These are phyloP conservation scores for Leccinum sublutescens DNA, from an alignment of 768 basidiomycete species.

Conservation along the genomic window DNA sequence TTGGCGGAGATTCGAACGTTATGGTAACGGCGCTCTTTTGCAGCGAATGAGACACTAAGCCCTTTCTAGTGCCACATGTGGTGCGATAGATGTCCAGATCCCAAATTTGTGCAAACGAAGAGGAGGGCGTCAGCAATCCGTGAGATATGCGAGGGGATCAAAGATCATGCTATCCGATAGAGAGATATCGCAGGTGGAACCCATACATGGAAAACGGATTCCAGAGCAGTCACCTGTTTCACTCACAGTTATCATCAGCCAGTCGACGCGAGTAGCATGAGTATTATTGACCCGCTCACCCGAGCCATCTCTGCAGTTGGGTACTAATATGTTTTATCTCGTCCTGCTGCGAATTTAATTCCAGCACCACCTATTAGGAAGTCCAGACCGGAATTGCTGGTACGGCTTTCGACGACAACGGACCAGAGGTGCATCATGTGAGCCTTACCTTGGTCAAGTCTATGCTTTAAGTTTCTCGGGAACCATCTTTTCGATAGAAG, in stretches of 20 bases:
- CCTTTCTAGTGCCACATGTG: neutral
- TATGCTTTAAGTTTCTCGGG: neutral
- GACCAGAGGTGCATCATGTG: neutral
- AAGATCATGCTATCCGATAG: neutral
- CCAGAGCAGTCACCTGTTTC: neutral
- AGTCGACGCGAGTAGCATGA: neutral
- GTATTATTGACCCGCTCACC: neutral
- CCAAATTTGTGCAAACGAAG: neutral
- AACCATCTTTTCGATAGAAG: neutral
- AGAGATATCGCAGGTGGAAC: neutral
- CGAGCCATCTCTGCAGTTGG: neutral
- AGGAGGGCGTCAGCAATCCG: neutral
- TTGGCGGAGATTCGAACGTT: neutral
- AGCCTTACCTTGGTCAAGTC: neutral
- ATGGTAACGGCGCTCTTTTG: neutral
- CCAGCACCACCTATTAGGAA: neutral
- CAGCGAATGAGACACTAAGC: too few relatives aligned
- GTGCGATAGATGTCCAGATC: neutral
- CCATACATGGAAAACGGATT: neutral
- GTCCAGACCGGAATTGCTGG: neutral
- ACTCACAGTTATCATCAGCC: neutral
- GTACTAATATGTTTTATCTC: too few relatives aligned
- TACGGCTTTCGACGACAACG: neutral
- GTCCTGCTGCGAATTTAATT: neutral
- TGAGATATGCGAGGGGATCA: neutral